These are phyloP conservation scores for Ochetophila trinervis DNA, from an alignment of 306 rosid genomes.

Conservation along the genomic window DNA sequence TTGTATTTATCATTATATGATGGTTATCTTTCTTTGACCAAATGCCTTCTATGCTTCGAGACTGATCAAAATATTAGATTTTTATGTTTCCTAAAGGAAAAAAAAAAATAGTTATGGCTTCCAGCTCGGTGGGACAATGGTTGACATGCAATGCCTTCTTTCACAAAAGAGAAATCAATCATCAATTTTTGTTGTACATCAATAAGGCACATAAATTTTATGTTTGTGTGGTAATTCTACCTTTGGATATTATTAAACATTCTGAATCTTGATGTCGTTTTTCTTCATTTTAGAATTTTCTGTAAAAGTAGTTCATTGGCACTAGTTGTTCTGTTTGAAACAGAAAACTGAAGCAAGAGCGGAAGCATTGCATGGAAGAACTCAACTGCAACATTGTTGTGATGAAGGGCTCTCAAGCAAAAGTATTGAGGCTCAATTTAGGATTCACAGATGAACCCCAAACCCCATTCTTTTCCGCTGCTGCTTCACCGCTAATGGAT, in stretches of 20 bases:
- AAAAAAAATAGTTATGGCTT: no score
- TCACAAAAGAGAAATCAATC: no score
- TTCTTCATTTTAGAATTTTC: not conserved
- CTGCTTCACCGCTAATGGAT: conserved; percentile 60
- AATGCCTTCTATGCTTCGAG: not conserved
- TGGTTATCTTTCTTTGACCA: not conserved
- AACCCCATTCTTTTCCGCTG: conserved; percentile 75
- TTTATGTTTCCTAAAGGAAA: not conserved
- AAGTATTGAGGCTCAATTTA: conserved; percentile 79
- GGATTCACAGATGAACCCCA: conserved; percentile 64
- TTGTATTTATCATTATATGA: not conserved
- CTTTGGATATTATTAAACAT: not conserved
- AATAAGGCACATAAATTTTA: not conserved
- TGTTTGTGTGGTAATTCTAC: not conserved
- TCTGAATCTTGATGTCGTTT: not conserved
- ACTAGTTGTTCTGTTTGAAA: conserved; percentile 22
- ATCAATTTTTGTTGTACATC: no score
- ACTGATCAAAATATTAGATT: not conserved
- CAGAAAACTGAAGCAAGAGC: conserved; percentile 92
- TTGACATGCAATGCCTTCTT: no score
- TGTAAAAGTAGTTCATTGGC: conserved; percentile 4
- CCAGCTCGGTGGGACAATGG: no score
- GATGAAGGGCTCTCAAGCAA: conserved; percentile 76
- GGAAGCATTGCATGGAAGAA: conserved; percentile 82
- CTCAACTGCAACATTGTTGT: conserved; percentile 78